phyloP scores from a whole-genome alignment of 345 rosid genomes.

The Eutrema japonicum region DNA sequence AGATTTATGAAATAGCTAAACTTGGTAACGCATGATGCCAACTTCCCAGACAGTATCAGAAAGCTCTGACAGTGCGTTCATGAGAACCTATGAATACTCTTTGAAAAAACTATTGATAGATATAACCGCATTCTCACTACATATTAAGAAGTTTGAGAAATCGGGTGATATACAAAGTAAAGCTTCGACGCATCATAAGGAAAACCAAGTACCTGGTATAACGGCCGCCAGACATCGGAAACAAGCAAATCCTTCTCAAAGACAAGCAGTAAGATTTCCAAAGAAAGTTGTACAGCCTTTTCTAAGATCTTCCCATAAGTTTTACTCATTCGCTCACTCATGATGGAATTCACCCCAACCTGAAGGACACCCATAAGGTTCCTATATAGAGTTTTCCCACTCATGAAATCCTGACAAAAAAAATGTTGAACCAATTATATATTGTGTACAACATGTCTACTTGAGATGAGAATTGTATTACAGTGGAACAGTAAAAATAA shows the following conservation, averaged over 20 bases:
- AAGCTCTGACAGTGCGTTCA: conserved; percentile 2
- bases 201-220: conserved; percentile 67
- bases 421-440: conserved; percentile 26
- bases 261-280: conserved; percentile 81
- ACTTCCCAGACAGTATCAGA: conserved; percentile 2
- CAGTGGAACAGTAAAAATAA: conserved; percentile 3
- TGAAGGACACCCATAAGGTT: conserved; percentile 85
- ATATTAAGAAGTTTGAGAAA: conserved; percentile 6
- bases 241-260: conserved; percentile 77
- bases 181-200: conserved; percentile 12
- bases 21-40: conserved; percentile 10
- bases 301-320: conserved; percentile 79
- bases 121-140: conserved; percentile 18
- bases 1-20: conserved; percentile 28
- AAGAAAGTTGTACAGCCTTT: conserved; percentile 85
- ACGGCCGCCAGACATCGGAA: conserved; percentile 94
- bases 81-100: conserved; percentile 7
- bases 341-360: conserved; percentile 78
- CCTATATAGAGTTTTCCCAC: conserved; percentile 86
- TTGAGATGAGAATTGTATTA: conserved; percentile 29
- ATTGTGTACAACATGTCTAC: conserved; percentile 19
- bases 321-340: conserved; percentile 74
- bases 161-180: conserved; percentile 8
- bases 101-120: not conserved
- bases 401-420: conserved; percentile 86